Evolutionary conservation across 495 filamentous ascomycete species (phyloP), one percentile per base, ranked within the genome.

Genomic region (Hyaloscypha bicolor): DNA sequence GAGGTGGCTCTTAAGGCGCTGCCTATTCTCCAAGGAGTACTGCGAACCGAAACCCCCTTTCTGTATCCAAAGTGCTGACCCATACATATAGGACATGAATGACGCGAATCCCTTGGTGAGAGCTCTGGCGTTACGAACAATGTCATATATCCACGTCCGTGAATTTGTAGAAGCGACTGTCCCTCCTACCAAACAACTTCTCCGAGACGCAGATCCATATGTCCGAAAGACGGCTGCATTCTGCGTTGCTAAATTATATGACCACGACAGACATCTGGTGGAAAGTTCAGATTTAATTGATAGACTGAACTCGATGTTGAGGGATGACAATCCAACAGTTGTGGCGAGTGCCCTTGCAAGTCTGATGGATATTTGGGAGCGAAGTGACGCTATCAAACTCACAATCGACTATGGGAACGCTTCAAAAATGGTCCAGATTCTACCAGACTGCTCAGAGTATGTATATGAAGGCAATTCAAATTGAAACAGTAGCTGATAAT

Each of bases 291-390:
- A 97, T 72, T 81, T 99, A 60, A 98, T 99, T 71, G 95, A 98
- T 73, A 86, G 89, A 60, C 82, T 99, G 45, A 99, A 99, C 76
- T 77, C 82, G 22, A 91, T 99, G 81, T 80, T 99, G 63, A 87
- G 91, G 72, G 95, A 99, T 72, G 94, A 97, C 76, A 98, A 98
- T 75, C 93, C 95, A 4, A 99, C 95, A 0, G 95, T 99, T 14
- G 94, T 98, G 9, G 93, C 96, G 14, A 97, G 93, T 72, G 94
- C 96, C 9, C 79, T 99, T 72, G 95, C 96, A 1, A 86, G 90
- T 32, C 77, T 99, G 74, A 93, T 97, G 86, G 95, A 99, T 78
- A 99, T 99, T 62, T 99, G 95, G 95, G 95, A 97, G 76, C 84
- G 94, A 60, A 97, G 93, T 74, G 95, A 98, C 75, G 91, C 89